phyloP scores from a whole-genome alignment of 2,329 filamentous ascomycete species.

The Paramyrothecium roridum region DNA sequence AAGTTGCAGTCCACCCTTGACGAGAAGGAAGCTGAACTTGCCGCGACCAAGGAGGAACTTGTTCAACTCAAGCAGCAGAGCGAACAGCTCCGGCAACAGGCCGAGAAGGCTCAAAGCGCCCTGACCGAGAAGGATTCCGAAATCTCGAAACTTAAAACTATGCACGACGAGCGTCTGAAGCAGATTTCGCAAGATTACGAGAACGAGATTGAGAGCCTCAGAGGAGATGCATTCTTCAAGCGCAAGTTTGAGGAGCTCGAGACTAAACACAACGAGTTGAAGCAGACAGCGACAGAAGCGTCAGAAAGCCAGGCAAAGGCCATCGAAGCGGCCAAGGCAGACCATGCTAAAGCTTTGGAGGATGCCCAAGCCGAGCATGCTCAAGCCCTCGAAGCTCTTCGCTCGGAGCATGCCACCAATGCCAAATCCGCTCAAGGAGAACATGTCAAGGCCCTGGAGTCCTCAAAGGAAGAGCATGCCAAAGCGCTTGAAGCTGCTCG shows the following conservation, averaged over 20 bases:
- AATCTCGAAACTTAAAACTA: constrained; percentile 48
- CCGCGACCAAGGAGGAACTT: constrained; percentile 35
- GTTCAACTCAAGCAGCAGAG: constrained; percentile 43
- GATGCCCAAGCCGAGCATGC: constrained; percentile 41
- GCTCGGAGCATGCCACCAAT: constrained; percentile 50
- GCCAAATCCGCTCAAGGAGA: constrained; percentile 53
- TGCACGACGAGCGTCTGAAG: constrained; percentile 56
- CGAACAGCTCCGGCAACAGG: constrained; percentile 44
- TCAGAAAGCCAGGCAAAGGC: constrained; percentile 36
- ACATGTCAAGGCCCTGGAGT: constrained; percentile 50
- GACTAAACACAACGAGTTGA: constrained; percentile 50
- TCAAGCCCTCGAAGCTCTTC: constrained; percentile 44
- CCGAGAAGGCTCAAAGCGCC: constrained; percentile 44
- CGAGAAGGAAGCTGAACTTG: constrained; percentile 43
- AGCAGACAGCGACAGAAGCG: constrained; percentile 30
- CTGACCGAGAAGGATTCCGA: constrained; percentile 44
- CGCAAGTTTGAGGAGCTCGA: constrained; percentile 61
- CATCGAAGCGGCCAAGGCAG: constrained; percentile 45
- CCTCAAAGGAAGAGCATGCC: constrained; percentile 43
- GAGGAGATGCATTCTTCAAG: constrained; percentile 62
- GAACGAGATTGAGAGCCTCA: constrained; percentile 61
- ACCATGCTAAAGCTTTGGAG: constrained; percentile 51
- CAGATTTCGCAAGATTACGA: constrained; percentile 60
- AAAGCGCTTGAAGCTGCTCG: constrained; percentile 45
- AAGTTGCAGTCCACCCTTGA: constrained; percentile 36